Evolutionary conservation across 352 stramenopile species (phyloP), one percentile per base, ranked within the genome.

Genomic region (Phytophthora vignae): DNA sequence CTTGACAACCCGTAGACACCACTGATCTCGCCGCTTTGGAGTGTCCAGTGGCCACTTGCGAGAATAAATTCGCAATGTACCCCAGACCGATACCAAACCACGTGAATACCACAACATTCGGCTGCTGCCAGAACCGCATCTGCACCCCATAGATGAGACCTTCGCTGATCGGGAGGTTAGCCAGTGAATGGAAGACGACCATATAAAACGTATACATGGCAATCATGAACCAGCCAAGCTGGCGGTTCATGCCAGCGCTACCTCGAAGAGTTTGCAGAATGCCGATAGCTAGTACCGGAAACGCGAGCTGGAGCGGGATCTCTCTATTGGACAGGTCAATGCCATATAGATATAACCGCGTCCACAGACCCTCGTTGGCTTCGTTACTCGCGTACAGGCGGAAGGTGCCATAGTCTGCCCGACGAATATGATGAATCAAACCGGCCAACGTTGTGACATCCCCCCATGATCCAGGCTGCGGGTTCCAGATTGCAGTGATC

Each of bases 91-190:
- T 27, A 31, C 97, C 93, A 48, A 94, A 67, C 75, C 96, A 95
- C 7, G 97, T 60, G 60, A 98, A 99, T 1, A 90, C 75, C 2
- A 98, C 33, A 12, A 99, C 77, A 60, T 98, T 98, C 4, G 94
- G 95, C 55, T 99, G 94, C 74, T 98, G 94, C 91, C 91, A 98
- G 64, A 98, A 98, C 36, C 93, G 89, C 90, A 96, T 96, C 75
- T 99, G 96, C 17, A 99, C 92, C 1, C 94, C 97, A 63, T 95
- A 98, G 17, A 98, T 84, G 15, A 99, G 88, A 0, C 82, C 82
- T 77, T 98, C 92, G 36, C 81, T 87, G 22, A 99, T 82, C 36
- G 96, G 96, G 15, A 99, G 76, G 73, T 99, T 99, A 19, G 93
- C 88, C 0, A 99, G 77, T 10, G 90, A 83, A 78, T 99, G 96